Evolutionary conservation across 192 early-diverging fungal species (phyloP).

Genomic region (Entomortierella chlamydospora): DNA sequence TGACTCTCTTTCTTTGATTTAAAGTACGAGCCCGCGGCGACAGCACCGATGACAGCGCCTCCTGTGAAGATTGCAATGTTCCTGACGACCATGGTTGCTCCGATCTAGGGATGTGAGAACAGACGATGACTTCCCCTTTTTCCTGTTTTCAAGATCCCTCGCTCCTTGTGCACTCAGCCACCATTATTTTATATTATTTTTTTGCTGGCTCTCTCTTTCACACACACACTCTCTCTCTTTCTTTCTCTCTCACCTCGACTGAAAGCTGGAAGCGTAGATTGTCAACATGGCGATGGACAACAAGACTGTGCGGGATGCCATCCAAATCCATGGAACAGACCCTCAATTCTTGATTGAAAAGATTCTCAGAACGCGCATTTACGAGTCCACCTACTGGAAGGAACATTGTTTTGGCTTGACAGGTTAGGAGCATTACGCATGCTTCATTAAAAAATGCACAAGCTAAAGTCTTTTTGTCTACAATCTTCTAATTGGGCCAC

Average conservation of each 20-base stretch:
- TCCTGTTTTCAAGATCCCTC: too few species aligned
- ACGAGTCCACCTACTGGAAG: conserved; percentile 97
- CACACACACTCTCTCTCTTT: too few species aligned
- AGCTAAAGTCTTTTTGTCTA: too few species aligned
- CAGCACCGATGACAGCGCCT: conserved; percentile 48
- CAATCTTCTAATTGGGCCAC: too few species aligned
- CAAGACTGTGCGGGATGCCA: conserved; percentile 76
- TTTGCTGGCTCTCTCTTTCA: too few species aligned
- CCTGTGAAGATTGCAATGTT: conserved; percentile 52
- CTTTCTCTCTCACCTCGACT: background rate
- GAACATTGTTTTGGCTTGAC: conserved; percentile 95
- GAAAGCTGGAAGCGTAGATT: background rate
- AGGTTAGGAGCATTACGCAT: conserved; percentile 60
- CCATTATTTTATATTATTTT: background rate
- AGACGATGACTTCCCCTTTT: too few species aligned
- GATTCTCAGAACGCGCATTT: conserved; percentile 89
- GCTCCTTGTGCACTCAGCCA: too few species aligned
- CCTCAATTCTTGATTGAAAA: conserved; percentile 97
- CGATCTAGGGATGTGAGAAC: background rate
- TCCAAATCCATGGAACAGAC: conserved; percentile 86
- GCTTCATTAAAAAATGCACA: too few species aligned
- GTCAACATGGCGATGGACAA: conserved; percentile 68
- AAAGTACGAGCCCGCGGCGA: conserved; percentile 43
- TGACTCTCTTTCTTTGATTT: conserved; percentile 26
- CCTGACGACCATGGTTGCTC: conserved; percentile 44